phyloP scores from a whole-genome alignment of 371 early-diverging fungal genomes.

The Circinella minor region DNA sequence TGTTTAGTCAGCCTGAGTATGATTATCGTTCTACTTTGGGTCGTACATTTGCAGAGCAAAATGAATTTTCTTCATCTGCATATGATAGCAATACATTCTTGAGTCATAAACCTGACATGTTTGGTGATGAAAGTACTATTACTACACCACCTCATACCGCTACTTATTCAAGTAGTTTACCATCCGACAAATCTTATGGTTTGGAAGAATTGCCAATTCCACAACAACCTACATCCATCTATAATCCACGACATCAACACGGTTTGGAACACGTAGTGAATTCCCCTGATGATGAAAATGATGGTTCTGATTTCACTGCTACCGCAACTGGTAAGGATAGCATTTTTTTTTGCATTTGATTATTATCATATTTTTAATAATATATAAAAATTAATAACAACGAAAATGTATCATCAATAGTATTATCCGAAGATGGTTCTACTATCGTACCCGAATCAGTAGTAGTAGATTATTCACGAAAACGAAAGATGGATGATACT shows the following conservation, averaged over 20 bases:
- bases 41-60: background rate
- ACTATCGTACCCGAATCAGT: background rate
- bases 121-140: background rate
- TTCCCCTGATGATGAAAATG: background rate
- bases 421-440: background rate
- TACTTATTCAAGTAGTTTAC: conserved; percentile 5
- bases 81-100: conserved; percentile 29
- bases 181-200: background rate
- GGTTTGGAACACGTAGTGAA: background rate
- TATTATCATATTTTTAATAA: background rate
- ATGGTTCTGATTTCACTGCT: background rate
- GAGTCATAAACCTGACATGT: conserved; percentile 14
- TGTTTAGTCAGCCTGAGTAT: conserved; percentile 5
- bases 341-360: background rate
- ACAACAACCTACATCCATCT: conserved; percentile 7
- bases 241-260: background rate
- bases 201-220: conserved; percentile 6
- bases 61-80: conserved; percentile 14
- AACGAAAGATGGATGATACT: background rate
- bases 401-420: too few species aligned
- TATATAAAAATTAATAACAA: too few species aligned
- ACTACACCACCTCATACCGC: too few species aligned
- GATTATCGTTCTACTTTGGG: conserved; percentile 1
- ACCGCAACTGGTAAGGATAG: background rate
- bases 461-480: background rate